Evolutionary conservation across 2,329 filamentous ascomycete species (phyloP).

Genomic region (Davidsoniella neocaledoniae): DNA sequence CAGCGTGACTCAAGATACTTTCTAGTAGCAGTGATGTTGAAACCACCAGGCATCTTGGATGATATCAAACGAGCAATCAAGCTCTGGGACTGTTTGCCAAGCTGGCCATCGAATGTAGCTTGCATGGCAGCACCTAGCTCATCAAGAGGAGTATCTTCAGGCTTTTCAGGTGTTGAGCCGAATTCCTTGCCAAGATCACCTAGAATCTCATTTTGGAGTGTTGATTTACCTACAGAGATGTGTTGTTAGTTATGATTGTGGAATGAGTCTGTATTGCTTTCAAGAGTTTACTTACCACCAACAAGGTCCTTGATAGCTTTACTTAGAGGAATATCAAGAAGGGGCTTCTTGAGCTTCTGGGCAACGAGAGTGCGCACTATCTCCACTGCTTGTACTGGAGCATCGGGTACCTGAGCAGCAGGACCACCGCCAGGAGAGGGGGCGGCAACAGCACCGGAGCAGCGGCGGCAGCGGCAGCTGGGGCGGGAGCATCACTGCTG

Average conservation of each 20-base stretch:
- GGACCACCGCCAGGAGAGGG: constrained; percentile 63
- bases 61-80: constrained; percentile 89
- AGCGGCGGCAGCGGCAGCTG: constrained; percentile 37
- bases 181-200: constrained; percentile 98
- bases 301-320: constrained; percentile 99
- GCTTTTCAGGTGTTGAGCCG: constrained; percentile 93
- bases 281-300: constrained; percentile 49
- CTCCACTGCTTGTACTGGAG: constrained; percentile 74
- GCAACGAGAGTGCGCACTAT: constrained; percentile 80
- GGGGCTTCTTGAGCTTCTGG: constrained; percentile 92
- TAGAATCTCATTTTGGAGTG: constrained; percentile 94
- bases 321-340: constrained; percentile 74
- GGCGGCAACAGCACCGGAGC: constrained; percentile 38
- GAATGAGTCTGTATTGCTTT: neutral
- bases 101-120: constrained; percentile 94
- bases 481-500: constrained; percentile 31
- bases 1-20: constrained; percentile 93
- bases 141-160: constrained; percentile 91
- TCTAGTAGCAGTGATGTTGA: constrained; percentile 91
- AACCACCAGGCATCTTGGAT: constrained; percentile 98
- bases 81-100: constrained; percentile 90
- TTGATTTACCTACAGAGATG: constrained; percentile 64
- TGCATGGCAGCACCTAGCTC: constrained; percentile 93
- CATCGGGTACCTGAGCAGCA: constrained; percentile 71
- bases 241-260: constrained; percentile 1